Conservation (phyloP, 225 moss, liverwort and hornwort genomes). For the Physcomitrium patens region DNA sequence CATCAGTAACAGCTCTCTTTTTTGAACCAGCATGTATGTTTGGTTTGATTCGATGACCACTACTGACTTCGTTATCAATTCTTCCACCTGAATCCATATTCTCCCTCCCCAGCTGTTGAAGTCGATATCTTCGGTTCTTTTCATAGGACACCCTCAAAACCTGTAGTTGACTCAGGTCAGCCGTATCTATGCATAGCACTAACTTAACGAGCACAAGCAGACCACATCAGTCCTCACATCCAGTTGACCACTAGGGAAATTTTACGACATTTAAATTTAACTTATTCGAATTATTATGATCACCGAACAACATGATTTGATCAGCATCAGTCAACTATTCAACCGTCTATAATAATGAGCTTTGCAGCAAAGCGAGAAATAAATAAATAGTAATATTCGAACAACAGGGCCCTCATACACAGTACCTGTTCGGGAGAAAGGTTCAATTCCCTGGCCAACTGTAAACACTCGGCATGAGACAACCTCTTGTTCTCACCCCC, state of each 20-base stretch:
- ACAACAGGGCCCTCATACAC: slow-evolving; percentile 5
- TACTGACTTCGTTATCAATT: slow-evolving; percentile 49
- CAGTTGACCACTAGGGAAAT: not conserved
- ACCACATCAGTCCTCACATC: slow-evolving; percentile 22
- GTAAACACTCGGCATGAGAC: slow-evolving; percentile 77
- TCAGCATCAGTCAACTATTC: slow-evolving; percentile 19
- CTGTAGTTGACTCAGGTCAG: slow-evolving; percentile 37
- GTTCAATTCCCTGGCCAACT: slow-evolving; percentile 83
- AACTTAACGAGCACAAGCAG: slow-evolving; percentile 2
- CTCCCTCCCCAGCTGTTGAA: slow-evolving; percentile 67
- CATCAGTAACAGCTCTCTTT: slow-evolving; percentile 59
- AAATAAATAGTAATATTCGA: not conserved
- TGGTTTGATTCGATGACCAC: slow-evolving; percentile 64
- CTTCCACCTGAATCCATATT: slow-evolving; percentile 37
- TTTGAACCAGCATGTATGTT: slow-evolving; percentile 43
- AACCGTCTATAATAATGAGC: slow-evolving; percentile 13
- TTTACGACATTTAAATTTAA: no score
- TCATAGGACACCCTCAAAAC: slow-evolving; percentile 96
- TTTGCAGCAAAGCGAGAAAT: slow-evolving; percentile 13
- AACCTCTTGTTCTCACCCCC: slow-evolving; percentile 81
- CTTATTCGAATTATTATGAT: not conserved
- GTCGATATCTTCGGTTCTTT: slow-evolving; percentile 80
- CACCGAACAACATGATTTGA: slow-evolving; percentile 10
- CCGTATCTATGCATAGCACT: slow-evolving; percentile 12
- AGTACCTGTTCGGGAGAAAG: slow-evolving; percentile 90